Evolutionary conservation across 2,329 filamentous ascomycete genomes (phyloP), one percentile per base, ranked within the genome.

Genomic region (Penicillium crustosum): DNA sequence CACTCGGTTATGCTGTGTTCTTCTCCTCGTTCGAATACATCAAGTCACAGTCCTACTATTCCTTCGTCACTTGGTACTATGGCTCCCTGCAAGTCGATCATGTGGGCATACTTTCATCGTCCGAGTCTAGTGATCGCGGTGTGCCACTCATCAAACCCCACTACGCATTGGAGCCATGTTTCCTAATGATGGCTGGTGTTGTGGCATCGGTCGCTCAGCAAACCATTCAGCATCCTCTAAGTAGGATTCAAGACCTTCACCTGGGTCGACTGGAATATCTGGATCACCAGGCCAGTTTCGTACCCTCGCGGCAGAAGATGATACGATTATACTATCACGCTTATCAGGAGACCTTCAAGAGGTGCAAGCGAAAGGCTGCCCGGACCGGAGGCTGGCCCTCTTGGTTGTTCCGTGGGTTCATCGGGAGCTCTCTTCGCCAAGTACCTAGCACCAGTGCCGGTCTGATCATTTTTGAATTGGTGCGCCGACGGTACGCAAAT

Each of bases 381-480:
- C 74, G 78, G 23, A 77, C 78, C 2, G 83, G 82, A 4, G 82
- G 84, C 0, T 84, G 84, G 79, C 66, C 78, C 44, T 73, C 66
- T 17, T 88, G 84, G 78, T 72, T 88, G 2, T 88, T 83, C 66
- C 74, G 76, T 44, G 83, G 81, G 29, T 87, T 87, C 66, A 75
- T 83, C 65, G 75, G 76, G 66, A 81, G 74, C 54, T 85, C 84
- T 0, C 73, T 87, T 36, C 77, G 82, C 33, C 85, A 87, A 67
- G 82, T 86, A 13, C 86, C 86, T 2, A 87, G 84, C 63, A 87
- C 86, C 2, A 85, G 82, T 61, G 84, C 85, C 1, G 86, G 84
- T 0, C 71, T 88, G 52, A 83, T 88, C 55, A 85, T 87, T 4
- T 88, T 88, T 63, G 86, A 88, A 69, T 69, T 88, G 35, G 81